These are phyloP conservation scores for Xylaria bambusicola DNA, from an alignment of 495 filamentous ascomycete genomes.

Conservation along the genomic window DNA sequence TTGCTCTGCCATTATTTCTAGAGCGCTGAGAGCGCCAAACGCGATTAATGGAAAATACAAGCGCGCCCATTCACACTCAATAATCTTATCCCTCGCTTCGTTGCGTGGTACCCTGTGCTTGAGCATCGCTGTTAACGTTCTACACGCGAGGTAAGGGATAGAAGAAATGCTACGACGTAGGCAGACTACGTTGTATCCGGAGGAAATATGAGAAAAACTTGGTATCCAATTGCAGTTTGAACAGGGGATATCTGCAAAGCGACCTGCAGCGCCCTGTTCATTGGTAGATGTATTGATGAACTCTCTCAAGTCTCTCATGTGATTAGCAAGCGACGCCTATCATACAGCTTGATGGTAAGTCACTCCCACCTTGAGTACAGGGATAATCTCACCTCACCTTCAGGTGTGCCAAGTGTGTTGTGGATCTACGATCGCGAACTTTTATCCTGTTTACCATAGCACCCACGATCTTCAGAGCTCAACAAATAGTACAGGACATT, in stretches of 20 bases:
- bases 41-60: background rate
- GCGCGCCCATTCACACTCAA: background rate
- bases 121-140: no score
- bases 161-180: background rate
- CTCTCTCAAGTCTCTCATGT: slow-evolving; percentile 2
- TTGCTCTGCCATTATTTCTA: slow-evolving; percentile 5
- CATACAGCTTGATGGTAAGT: background rate
- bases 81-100: background rate
- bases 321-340: slow-evolving; percentile 1
- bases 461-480: background rate
- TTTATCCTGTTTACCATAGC: background rate
- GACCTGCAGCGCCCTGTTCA: slow-evolving; percentile 3
- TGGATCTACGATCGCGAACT: background rate
- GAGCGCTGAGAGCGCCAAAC: slow-evolving; percentile 11
- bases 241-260: slow-evolving; percentile 12
- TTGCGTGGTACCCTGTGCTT: background rate
- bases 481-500: background rate
- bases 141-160: no score
- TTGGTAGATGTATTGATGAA: slow-evolving; percentile 2
- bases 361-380: background rate
- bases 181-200: background rate
- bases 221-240: background rate
- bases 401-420: slow-evolving; percentile 5
- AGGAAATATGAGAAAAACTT: background rate
- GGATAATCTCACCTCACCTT: slow-evolving; percentile 11